Evolutionary conservation across 441 rosid species (phyloP), one percentile per base, ranked within the genome.

Genomic region (Jatropha podagrica): DNA sequence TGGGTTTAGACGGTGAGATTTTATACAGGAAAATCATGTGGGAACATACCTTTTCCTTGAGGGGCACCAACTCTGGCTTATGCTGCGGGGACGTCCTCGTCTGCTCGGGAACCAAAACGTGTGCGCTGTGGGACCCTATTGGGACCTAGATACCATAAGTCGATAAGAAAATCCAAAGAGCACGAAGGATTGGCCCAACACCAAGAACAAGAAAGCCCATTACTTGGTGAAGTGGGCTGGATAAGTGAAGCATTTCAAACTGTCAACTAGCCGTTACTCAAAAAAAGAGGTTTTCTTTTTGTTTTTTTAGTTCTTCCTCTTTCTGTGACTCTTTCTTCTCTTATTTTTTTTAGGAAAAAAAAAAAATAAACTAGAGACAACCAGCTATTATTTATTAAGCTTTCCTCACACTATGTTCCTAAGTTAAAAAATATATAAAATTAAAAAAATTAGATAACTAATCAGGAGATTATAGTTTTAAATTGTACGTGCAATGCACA

Each of bases 81-180:
- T 52, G 69, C 69, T 51, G 75, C 71, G 79, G 75, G 56, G 71
- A 70, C 75, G 65, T 76, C 74, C 56, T 41, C 27, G 40, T 71
- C 61, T n/a, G 51, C 68, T 51, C 6, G 14, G 65, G 38, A 3
- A 20, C 58, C 52, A 46, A 56, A 68, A 61, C 71, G 77, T 49
- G 65, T 74, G 72, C 72, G 41, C n/a, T 8, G 15, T 40, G 44
- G 49, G 49, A 55, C 4, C 17, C 64, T 12, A 41, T 59, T 14
- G 15, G 32, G 32, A 32, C 32, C 32, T 32, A 32, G 32, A 32
- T 32, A 1, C 32, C 32, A 32, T 32, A 58, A 58, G 7, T 44
- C 10, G 7, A 44, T 44, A 51, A 51, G 0, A 56, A 56, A 56
- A n/a, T 18, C 12, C 12, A 56, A 51, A 8, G 12, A 54, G 58